phyloP scores from a whole-genome alignment of 228 moss, liverwort and hornwort genomes.

The Sphagnum fallax region DNA sequence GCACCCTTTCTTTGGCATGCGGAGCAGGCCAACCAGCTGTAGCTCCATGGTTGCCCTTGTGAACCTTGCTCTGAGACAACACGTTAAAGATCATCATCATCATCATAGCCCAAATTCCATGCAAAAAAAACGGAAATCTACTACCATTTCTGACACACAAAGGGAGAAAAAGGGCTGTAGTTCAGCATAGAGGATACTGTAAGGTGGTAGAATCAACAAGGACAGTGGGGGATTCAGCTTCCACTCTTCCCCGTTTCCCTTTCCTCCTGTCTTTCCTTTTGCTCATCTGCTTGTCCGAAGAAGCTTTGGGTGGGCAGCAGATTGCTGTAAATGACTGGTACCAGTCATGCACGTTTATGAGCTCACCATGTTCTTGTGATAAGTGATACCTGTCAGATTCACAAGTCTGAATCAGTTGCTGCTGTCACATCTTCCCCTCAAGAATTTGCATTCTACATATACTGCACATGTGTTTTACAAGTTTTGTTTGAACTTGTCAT shows the following conservation, averaged over 20 bases:
- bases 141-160: too few species aligned
- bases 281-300: neutral
- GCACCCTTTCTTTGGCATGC: slow-evolving; percentile 91
- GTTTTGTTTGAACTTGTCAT: too few species aligned
- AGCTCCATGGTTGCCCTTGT: slow-evolving; percentile 82
- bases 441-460: too few species aligned
- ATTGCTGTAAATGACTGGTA: slow-evolving; percentile 74
- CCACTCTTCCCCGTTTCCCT: slow-evolving; percentile 30
- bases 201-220: slow-evolving; percentile 27
- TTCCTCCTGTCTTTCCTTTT: slow-evolving; percentile 12
- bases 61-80: slow-evolving; percentile 64
- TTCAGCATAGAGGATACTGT: slow-evolving; percentile 50
- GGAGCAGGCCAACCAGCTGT: slow-evolving; percentile 79
- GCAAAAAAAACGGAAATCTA: too few species aligned
- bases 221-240: slow-evolving; percentile 5
- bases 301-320: slow-evolving; percentile 37
- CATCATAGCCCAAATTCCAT: too few species aligned
- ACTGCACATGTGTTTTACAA: too few species aligned
- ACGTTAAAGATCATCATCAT: neutral
- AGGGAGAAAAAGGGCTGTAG: too few species aligned
- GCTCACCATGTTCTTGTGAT: slow-evolving; percentile 75
- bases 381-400: slow-evolving; percentile 44
- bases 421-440: neutral
- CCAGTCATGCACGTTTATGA: slow-evolving; percentile 89
- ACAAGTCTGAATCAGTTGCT: neutral